Conservation (phyloP, 768 basidiomycete species). For the Xerocomellus intermedius region DNA sequence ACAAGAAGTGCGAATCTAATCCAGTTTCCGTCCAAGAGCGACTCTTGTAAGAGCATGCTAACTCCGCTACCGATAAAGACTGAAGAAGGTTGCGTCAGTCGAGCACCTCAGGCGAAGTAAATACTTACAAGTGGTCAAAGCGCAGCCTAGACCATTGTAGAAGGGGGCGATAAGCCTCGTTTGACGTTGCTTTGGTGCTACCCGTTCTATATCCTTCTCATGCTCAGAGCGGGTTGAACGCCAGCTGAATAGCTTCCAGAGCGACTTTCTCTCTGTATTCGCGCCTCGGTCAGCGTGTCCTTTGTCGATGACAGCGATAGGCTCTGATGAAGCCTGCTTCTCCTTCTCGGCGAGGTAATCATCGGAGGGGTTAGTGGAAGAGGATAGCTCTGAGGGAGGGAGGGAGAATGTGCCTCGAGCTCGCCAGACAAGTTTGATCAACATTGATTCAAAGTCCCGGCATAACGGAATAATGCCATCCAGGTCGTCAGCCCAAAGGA, state of each 20-base stretch:
- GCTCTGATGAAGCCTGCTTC: slow-evolving; percentile 20
- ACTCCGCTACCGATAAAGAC: slow-evolving; percentile 70
- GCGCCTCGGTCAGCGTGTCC: background rate
- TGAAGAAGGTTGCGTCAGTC: slow-evolving; percentile 27
- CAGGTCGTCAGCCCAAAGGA: slow-evolving; percentile 83
- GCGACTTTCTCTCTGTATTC: background rate
- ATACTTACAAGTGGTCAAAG: slow-evolving; percentile 59
- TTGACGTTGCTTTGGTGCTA: slow-evolving; percentile 39
- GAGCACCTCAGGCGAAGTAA: background rate
- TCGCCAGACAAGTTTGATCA: slow-evolving; percentile 82
- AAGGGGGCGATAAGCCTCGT: slow-evolving; percentile 68
- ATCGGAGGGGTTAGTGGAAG: slow-evolving; percentile 51
- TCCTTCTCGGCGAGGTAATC: slow-evolving; percentile 55
- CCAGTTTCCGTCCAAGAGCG: slow-evolving; percentile 60
- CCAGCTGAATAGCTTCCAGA: slow-evolving; percentile 38
- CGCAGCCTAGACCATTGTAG: slow-evolving; percentile 70
- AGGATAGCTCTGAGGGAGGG: slow-evolving; percentile 38
- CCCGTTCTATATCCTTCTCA: slow-evolving; percentile 53
- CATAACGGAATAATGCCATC: slow-evolving; percentile 76
- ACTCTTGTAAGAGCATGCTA: slow-evolving; percentile 61
- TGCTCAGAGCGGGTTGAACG: slow-evolving; percentile 43
- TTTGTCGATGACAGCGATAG: slow-evolving; percentile 6
- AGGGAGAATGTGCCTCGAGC: slow-evolving; percentile 38
- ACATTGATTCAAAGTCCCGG: slow-evolving; percentile 68
- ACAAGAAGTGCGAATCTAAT: slow-evolving; percentile 63